phyloP scores from a whole-genome alignment of 140 eudicot genomes.

The Anethum foeniculum region DNA sequence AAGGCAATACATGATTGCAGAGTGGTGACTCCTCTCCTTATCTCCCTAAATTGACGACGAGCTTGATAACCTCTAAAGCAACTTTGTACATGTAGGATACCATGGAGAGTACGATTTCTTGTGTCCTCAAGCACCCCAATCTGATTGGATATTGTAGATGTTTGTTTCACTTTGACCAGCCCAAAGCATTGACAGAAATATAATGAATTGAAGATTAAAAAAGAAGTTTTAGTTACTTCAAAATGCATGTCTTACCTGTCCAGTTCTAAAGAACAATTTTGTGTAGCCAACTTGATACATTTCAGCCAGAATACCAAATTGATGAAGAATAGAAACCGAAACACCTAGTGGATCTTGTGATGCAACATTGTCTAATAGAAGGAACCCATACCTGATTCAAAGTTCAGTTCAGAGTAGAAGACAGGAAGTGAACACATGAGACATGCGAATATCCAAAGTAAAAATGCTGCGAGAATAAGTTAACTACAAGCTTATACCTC shows the following conservation, averaged over 20 bases:
- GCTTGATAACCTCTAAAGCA: slow-evolving; percentile 97
- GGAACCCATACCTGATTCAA: slow-evolving; percentile 75
- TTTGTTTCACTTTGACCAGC: not conserved
- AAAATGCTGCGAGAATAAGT: not conserved
- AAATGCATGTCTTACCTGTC: slow-evolving; percentile 56
- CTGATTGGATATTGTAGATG: slow-evolving; percentile 22
- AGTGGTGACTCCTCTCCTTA: slow-evolving; percentile 50
- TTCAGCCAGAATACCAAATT: slow-evolving; percentile 77
- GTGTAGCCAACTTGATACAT: slow-evolving; percentile 97
- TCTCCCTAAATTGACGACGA: slow-evolving; percentile 49
- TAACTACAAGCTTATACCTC: slow-evolving; percentile 34
- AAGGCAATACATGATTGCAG: slow-evolving; percentile 60
- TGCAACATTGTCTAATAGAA: slow-evolving; percentile 60
- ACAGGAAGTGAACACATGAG: not conserved
- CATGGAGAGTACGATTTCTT: slow-evolving; percentile 82
- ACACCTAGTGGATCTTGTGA: slow-evolving; percentile 72
- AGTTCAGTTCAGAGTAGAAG: slow-evolving; percentile 9
- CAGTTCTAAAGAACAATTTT: slow-evolving; percentile 76
- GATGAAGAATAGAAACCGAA: slow-evolving; percentile 84
- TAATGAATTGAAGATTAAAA: not conserved
- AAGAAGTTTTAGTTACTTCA: not conserved
- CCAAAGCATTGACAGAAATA: not conserved
- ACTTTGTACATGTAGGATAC: slow-evolving; percentile 87
- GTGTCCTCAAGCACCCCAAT: slow-evolving; percentile 94
- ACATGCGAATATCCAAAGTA: not conserved